These are phyloP conservation scores for Moesziomyces antarcticus DNA, from an alignment of 1,284 basidiomycete genomes.

Conservation along the genomic window DNA sequence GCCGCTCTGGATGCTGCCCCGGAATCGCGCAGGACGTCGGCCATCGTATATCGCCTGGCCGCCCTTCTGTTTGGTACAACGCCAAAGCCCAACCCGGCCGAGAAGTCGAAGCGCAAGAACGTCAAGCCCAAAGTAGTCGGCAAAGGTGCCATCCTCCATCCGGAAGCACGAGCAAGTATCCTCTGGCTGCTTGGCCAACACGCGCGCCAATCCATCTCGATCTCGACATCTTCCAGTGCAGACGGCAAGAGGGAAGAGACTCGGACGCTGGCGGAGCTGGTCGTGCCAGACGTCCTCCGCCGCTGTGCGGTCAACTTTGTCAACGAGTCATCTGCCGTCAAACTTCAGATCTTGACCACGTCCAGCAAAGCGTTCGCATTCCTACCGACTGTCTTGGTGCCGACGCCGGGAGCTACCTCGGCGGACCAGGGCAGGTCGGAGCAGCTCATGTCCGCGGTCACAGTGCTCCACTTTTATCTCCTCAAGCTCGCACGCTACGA, in stretches of 20 bases:
- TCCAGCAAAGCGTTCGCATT: slow-evolving; percentile 57
- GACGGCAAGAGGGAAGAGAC: slow-evolving; percentile 1
- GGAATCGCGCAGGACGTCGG: slow-evolving; percentile 22
- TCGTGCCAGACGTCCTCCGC: slow-evolving; percentile 62
- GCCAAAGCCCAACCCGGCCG: slow-evolving; percentile 5
- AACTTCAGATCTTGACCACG: slow-evolving; percentile 58
- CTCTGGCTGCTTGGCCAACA: slow-evolving; percentile 65
- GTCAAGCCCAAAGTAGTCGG: slow-evolving; percentile 44
- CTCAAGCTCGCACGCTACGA: slow-evolving; percentile 59
- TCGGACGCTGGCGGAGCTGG: slow-evolving; percentile 52
- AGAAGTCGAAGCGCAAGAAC: slow-evolving; percentile 22
- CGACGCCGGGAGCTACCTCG: slow-evolving; percentile 5
- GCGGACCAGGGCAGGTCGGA: slow-evolving; percentile 22
- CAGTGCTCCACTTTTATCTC: slow-evolving; percentile 49
- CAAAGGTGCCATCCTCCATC: slow-evolving; percentile 47
- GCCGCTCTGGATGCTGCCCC: background rate
- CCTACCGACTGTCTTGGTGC: slow-evolving; percentile 18
- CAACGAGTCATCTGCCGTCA: slow-evolving; percentile 50
- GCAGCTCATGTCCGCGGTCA: slow-evolving; percentile 23
- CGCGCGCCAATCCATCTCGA: slow-evolving; percentile 26
- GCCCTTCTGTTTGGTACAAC: slow-evolving; percentile 49
- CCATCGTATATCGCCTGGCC: slow-evolving; percentile 50
- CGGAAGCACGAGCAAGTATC: slow-evolving; percentile 49
- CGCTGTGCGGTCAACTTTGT: slow-evolving; percentile 58
- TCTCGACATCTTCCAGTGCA: slow-evolving; percentile 1